Base-by-base conservation (phyloP, 257 asterid genomes). In the Petunia secreta region DNA sequence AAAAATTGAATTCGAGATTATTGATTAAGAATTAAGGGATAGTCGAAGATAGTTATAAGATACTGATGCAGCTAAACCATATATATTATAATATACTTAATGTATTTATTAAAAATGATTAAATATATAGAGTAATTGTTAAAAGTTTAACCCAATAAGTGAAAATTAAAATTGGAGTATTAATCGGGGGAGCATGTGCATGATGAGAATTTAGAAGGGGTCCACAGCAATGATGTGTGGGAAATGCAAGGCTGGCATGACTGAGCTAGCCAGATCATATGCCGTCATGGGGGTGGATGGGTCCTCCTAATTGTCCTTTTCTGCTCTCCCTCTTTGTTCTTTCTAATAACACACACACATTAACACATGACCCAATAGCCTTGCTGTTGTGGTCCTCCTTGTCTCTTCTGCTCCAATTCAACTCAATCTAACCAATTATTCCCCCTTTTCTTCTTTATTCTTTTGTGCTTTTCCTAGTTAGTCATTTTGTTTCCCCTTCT, bases 191-290 rank as follows among this genome's bases (percentile, higher is more conserved):
- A 88, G 93, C 98, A 90, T 87, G 95, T 86, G 92, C 90, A 80
- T 88, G 92, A 69, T 79, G 87, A 63, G 80, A 77, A 63, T 79
- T 58, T 59, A 84, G 54, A 8, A 38, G 1, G 79, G 91, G 4
- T 87, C 97, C 94, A 86, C 54, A 43, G 82, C 89, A 93, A 90
- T 92, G 89, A 93, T 92, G 91, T 83, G 84, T 86, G 85, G 90
- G 76, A 87, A 88, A 55, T 88, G 93, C 93, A 89, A 91, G 97
- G 88, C 97, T 93, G 97, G 94, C 96, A 87, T 89, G 93, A 92
- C 92, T 91, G 80, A 83, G 87, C 64, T 85, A 87, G 97, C 97
- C 98, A 93, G 94, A 90, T 93, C 98, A 92, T 77, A 52, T 39
- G 77, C 57, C 83, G 79, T 78, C 77, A 13, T 57, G 38, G 41